These are phyloP conservation scores for Stygiomarasmius scandens DNA, from an alignment of 1,284 basidiomycete genomes.

Conservation along the genomic window DNA sequence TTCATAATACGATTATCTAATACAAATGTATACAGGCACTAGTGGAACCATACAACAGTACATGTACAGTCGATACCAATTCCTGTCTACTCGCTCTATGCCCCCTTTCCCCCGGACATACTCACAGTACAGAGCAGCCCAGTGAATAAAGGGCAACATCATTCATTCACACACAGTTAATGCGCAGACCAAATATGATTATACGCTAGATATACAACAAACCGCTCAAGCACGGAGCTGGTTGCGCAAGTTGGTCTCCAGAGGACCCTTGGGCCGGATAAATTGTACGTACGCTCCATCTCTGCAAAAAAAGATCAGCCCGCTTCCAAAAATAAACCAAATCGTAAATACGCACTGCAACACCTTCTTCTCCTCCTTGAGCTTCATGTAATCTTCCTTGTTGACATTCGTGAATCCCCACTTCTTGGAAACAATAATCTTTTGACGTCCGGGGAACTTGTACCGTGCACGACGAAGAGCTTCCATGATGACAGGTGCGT, in stretches of 20 bases:
- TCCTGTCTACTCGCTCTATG: constrained; percentile 50
- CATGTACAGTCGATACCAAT: not conserved
- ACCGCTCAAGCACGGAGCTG: constrained; percentile 68
- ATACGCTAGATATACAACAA: constrained; percentile 20
- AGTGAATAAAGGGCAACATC: constrained; percentile 68
- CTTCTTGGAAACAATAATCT: constrained; percentile 98
- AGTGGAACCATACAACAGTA: not conserved
- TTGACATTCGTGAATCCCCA: constrained; percentile 98
- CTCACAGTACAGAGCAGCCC: constrained; percentile 63
- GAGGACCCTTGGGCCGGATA: constrained; percentile 84
- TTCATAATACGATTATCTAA: not conserved
- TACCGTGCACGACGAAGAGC: constrained; percentile 96
- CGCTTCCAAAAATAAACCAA: not conserved
- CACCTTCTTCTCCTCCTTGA: constrained; percentile 89
- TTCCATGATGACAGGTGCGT: constrained; percentile 91
- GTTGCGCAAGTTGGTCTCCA: constrained; percentile 84
- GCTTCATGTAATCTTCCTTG: constrained; percentile 86
- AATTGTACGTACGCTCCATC: constrained; percentile 88
- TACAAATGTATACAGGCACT: constrained; percentile 4
- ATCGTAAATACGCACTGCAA: constrained; percentile 65
- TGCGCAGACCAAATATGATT: not conserved
- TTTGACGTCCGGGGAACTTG: constrained; percentile 99
- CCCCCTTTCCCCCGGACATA: constrained; percentile 83
- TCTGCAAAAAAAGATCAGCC: constrained; percentile 42
- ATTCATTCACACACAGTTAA: not conserved